phyloP scores from a whole-genome alignment of 2,329 filamentous ascomycete species.

The Diplodia corticola region DNA sequence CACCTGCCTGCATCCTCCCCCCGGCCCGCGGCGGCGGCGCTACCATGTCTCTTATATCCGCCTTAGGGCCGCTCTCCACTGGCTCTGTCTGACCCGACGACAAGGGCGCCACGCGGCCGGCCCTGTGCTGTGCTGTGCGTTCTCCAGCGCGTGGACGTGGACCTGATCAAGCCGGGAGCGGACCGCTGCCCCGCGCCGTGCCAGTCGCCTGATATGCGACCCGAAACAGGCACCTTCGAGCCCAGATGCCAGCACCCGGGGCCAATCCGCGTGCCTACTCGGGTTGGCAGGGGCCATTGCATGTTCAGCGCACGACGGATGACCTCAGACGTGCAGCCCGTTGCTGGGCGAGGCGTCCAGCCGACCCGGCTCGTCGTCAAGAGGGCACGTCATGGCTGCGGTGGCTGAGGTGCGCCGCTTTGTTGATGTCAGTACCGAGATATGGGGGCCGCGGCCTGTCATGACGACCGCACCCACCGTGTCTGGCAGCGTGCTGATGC shows the following conservation, averaged over 20 bases:
- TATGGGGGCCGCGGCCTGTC: too few relatives aligned
- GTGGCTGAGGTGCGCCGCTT: background rate
- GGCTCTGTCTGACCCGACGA: background rate
- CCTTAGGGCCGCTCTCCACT: background rate
- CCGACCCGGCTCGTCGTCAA: background rate
- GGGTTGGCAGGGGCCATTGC: background rate
- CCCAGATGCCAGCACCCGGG: background rate
- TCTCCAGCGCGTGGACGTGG: background rate
- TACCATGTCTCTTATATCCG: background rate
- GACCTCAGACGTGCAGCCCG: constrained; percentile 8
- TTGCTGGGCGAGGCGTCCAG: background rate
- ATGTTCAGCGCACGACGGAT: background rate
- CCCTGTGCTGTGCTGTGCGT: background rate
- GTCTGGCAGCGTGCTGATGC: background rate
- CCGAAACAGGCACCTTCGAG: background rate
- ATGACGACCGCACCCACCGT: background rate
- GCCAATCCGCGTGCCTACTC: background rate
- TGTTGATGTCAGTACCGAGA: too few relatives aligned
- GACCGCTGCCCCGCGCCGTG: background rate
- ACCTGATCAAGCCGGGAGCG: background rate
- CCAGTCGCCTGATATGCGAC: constrained; percentile 1
- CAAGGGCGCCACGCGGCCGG: background rate
- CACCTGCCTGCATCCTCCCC: background rate
- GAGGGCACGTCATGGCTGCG: background rate
- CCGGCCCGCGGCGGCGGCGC: background rate